Evolutionary conservation across 164 flowering plant genomes (phyloP).

Genomic region (Aristolochia contorta): DNA sequence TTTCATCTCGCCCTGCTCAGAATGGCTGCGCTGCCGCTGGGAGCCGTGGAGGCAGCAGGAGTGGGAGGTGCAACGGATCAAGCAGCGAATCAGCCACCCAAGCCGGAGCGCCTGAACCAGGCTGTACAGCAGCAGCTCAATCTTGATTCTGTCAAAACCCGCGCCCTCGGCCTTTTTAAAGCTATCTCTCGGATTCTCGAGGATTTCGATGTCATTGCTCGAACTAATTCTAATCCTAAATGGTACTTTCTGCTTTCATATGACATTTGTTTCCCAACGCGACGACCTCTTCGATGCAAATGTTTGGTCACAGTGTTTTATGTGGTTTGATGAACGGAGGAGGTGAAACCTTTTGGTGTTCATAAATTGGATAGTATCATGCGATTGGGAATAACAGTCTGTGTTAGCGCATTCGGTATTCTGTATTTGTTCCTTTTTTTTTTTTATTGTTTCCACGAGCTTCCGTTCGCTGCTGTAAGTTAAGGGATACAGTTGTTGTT

Average conservation of each 20-base stretch:
- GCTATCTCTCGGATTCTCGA: conserved; percentile 87
- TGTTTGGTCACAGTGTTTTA: no score
- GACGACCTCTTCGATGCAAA: no score
- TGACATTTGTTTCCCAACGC: background rate
- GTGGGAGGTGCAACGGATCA: conserved; percentile 12
- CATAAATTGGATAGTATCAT: no score
- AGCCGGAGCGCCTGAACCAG: conserved; percentile 19
- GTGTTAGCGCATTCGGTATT: no score
- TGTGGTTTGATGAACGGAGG: no score
- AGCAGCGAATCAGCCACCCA: conserved; percentile 9
- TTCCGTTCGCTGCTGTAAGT: no score
- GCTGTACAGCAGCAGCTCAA: conserved; percentile 72
- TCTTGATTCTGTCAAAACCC: conserved; percentile 61
- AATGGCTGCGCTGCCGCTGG: background rate
- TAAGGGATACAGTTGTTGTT: no score
- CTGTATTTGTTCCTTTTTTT: no score
- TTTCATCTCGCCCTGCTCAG: no score
- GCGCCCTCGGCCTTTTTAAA: conserved; percentile 76
- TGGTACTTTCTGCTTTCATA: conserved; percentile 37
- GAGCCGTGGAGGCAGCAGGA: background rate
- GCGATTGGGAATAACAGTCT: no score
- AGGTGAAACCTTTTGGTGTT: no score
- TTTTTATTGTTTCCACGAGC: no score
- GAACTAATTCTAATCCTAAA: conserved; percentile 71
- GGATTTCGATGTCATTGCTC: conserved; percentile 58